Conservation (phyloP, 805 yeast genomes). For the Wickerhamiella hasegawae region DNA sequence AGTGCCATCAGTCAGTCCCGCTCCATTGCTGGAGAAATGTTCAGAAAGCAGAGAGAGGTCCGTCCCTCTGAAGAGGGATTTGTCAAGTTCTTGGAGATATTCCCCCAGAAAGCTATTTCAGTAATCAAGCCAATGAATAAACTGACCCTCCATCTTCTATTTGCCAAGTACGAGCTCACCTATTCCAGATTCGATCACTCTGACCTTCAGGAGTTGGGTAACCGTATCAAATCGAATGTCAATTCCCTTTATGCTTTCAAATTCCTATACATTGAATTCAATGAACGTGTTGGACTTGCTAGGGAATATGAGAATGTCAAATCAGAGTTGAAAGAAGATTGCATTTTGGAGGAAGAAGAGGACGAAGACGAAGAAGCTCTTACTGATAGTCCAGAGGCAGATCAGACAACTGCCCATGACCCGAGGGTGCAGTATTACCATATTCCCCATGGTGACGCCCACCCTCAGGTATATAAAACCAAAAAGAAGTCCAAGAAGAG, state of each 20-base stretch:
- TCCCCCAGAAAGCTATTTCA: not conserved
- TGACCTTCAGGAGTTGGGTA: slow-evolving; percentile 3
- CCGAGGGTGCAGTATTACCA: too few species aligned
- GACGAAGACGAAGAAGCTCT: too few species aligned
- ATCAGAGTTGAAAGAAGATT: not conserved
- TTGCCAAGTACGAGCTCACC: slow-evolving; percentile 3
- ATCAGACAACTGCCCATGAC: not conserved
- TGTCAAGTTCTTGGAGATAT: not conserved
- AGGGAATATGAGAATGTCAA: slow-evolving; percentile 1
- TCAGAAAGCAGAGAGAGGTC: not conserved
- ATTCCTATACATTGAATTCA: slow-evolving; percentile 3
- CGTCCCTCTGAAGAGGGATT: slow-evolving; percentile 11
- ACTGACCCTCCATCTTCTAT: slow-evolving; percentile 1
- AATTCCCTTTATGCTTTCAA: slow-evolving; percentile 2
- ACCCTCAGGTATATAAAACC: not conserved
- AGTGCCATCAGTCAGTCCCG: not conserved
- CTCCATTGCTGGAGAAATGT: slow-evolving; percentile 1
- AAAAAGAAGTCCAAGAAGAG: not conserved
- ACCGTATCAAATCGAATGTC: not conserved
- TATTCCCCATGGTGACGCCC: too few species aligned
- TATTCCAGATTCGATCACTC: slow-evolving; percentile 5
- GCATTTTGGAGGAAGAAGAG: too few species aligned
- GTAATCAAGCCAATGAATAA: not conserved
- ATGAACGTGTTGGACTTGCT: not conserved
- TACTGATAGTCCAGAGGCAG: not conserved